Evolutionary conservation across 495 filamentous ascomycete species (phyloP).

Genomic region (Hypomontagnella monticulosa): DNA sequence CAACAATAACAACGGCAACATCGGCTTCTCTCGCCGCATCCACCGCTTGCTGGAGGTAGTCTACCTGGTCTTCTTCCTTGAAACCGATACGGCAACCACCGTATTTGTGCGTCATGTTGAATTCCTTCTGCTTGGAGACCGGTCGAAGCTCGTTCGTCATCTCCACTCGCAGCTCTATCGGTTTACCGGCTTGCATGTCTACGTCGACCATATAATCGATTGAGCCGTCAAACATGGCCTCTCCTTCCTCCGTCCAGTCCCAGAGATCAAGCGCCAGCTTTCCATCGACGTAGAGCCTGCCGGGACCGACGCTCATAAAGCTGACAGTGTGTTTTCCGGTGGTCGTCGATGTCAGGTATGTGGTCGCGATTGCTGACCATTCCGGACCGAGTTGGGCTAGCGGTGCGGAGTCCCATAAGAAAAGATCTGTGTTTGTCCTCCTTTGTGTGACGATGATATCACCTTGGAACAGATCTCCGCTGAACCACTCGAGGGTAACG

Average conservation of each 20-base stretch:
- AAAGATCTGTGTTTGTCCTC: slow-evolving; percentile 69
- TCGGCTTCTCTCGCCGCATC: slow-evolving; percentile 73
- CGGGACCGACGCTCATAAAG: slow-evolving; percentile 79
- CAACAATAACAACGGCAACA: slow-evolving; percentile 81
- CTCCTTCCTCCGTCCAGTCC: slow-evolving; percentile 73
- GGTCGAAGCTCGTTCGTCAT: slow-evolving; percentile 71
- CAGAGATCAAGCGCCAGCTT: slow-evolving; percentile 77
- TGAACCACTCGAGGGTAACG: slow-evolving; percentile 70
- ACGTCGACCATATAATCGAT: slow-evolving; percentile 63
- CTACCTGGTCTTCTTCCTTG: slow-evolving; percentile 72
- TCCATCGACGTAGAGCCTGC: slow-evolving; percentile 73
- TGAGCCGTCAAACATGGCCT: slow-evolving; percentile 69
- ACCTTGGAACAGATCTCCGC: slow-evolving; percentile 69
- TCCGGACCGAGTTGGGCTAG: slow-evolving; percentile 63
- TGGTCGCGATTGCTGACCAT: slow-evolving; percentile 69
- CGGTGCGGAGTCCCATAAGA: slow-evolving; percentile 75
- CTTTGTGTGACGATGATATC: slow-evolving; percentile 62
- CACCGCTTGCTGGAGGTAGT: slow-evolving; percentile 77
- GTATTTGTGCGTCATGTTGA: slow-evolving; percentile 64
- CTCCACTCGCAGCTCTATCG: slow-evolving; percentile 63
- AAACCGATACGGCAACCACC: slow-evolving; percentile 85
- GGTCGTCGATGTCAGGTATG: slow-evolving; percentile 60
- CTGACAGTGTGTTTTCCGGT: slow-evolving; percentile 77
- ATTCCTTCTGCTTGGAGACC: slow-evolving; percentile 58
- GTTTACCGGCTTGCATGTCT: slow-evolving; percentile 59